Evolutionary conservation across 176 grass and related monocot genomes (phyloP).

Genomic region (Panicum miliaceum): DNA sequence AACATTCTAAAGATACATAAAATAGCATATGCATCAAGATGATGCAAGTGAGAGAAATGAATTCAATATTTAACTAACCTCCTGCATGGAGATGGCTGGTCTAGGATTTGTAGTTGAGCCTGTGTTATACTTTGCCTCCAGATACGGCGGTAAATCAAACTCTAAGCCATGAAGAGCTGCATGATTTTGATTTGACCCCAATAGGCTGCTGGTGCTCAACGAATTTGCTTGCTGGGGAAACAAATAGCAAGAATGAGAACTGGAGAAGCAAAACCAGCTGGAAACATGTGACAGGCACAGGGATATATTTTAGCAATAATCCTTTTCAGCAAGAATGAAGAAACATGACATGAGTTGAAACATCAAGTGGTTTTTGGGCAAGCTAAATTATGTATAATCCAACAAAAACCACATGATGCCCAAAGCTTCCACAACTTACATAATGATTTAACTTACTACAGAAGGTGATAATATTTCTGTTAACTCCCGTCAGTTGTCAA

Average conservation of each 20-base stretch:
- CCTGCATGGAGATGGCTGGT: conserved; percentile 69
- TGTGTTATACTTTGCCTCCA: conserved; percentile 69
- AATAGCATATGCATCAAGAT: background rate
- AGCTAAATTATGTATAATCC: too few relatives aligned
- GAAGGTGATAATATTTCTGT: background rate
- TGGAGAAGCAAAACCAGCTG: conserved; percentile 20
- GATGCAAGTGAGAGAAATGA: conserved; percentile 2
- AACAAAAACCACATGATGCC: background rate
- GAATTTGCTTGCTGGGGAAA: conserved; percentile 89
- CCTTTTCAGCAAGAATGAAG: conserved; percentile 2
- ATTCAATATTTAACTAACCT: conserved; percentile 58
- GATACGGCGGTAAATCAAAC: conserved; percentile 64
- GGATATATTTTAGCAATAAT: background rate
- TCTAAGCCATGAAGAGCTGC: conserved; percentile 79
- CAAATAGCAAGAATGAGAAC: conserved; percentile 41
- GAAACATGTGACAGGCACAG: background rate
- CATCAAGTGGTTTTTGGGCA: background rate
- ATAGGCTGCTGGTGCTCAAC: conserved; percentile 55
- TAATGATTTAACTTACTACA: background rate
- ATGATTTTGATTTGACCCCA: conserved; percentile 62
- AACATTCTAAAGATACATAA: conserved; percentile 18
- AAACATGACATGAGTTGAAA: conserved; percentile 11
- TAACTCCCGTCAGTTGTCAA: background rate
- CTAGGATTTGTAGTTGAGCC: conserved; percentile 69
- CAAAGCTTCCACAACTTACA: background rate